Base-by-base conservation (phyloP, 1,139 yeast species). In the Saccharomyces hybrid region DNA sequence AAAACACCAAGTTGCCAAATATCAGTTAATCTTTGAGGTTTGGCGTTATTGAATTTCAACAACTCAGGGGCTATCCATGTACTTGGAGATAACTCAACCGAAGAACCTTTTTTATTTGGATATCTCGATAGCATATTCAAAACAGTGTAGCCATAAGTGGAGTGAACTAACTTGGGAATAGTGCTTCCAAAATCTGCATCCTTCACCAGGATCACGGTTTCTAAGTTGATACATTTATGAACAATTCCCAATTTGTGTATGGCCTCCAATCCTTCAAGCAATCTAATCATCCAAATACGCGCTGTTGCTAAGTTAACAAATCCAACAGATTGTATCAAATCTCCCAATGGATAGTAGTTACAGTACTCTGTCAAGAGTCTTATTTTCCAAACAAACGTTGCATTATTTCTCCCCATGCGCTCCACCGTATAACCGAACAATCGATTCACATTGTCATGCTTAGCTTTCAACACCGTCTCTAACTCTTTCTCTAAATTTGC, bases 1-100 rank as follows among this genome's bases (percentile, higher is more conserved):
- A 88, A 70, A 0, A 88, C 88, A 3, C 97, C 99, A 51, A 91
- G 73, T 62, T 88, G 87, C 97, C 97, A 93, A 5, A 95, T 85
- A 71, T 95, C 99, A 0, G 97, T 84, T 66, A 89, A 88, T 48
- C 88, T 75, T 55, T 85, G 87, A 9, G 86, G 84, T 48, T 75
- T 68, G 16, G 70, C 61, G 44, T 69, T 73, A 13, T 73, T 71
- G 0, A 68, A 65, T 47, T 74, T 72, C 5, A 70, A 65, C 14
- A 86, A 63, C 66, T 90, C 97, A 0, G 98, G 97, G 0, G 97
- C 93, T 9, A 71, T 72, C 97, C 97, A 90, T 0, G 66, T 54
- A 52, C 63, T 61, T n/a, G 58, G 56, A 0, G 62, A 62, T 2
- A 67, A 48, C 1, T 63, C 67, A 2, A 67, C 56, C 27, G 60